phyloP scores from a whole-genome alignment of 768 basidiomycete species.

The Podaxis mareebaensis region DNA sequence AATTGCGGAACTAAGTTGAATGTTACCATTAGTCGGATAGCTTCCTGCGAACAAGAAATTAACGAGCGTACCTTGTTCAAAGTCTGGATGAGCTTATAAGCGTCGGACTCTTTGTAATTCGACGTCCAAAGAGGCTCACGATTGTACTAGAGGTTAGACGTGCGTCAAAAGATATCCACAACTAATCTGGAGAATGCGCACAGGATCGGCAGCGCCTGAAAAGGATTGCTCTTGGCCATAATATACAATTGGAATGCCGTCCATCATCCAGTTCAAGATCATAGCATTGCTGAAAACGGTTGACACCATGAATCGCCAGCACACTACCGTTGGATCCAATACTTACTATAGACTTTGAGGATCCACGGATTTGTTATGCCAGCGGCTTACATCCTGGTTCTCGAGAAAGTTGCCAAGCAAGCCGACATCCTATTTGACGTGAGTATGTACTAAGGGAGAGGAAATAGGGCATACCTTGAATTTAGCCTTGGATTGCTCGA shows the following conservation, averaged over 20 bases:
- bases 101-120: slow-evolving; percentile 55
- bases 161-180: slow-evolving; percentile 1
- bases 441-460: slow-evolving; percentile 11
- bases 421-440: slow-evolving; percentile 33
- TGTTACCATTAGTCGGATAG: slow-evolving; percentile 1
- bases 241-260: slow-evolving; percentile 84
- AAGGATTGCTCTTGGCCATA: slow-evolving; percentile 81
- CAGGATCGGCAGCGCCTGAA: slow-evolving; percentile 64
- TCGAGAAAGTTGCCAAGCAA: slow-evolving; percentile 77
- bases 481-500: slow-evolving; percentile 52
- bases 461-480: slow-evolving; percentile 39
- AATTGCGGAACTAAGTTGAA: slow-evolving; percentile 62
- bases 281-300: slow-evolving; percentile 59
- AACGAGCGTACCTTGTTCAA: slow-evolving; percentile 54
- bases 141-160: slow-evolving; percentile 49
- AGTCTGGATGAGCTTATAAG: slow-evolving; percentile 57
- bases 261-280: slow-evolving; percentile 73
- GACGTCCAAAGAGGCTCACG: slow-evolving; percentile 79
- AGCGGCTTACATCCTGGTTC: slow-evolving; percentile 77
- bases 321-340: not conserved
- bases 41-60: not conserved
- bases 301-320: slow-evolving; percentile 4
- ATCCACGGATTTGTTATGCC: slow-evolving; percentile 72
- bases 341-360: slow-evolving; percentile 68
- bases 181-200: slow-evolving; percentile 29